These are phyloP conservation scores for Babesia divergens DNA, from an alignment of 169 alveolate species.

Conservation along the genomic window DNA sequence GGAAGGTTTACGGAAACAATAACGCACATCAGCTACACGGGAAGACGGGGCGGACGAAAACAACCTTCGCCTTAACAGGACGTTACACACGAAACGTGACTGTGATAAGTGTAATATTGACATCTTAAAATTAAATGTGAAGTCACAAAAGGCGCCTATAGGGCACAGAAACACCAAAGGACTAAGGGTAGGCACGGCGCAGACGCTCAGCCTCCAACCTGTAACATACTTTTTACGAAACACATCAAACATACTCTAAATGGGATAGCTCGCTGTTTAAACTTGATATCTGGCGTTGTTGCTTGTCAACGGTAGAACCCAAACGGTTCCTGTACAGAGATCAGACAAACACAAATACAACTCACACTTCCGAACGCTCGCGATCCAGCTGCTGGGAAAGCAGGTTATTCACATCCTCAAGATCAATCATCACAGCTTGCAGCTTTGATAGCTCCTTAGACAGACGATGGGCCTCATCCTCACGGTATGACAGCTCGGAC, in stretches of 20 bases:
- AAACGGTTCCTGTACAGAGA: constrained; percentile 7
- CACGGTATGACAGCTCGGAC: constrained; percentile 4
- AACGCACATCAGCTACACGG: not conserved
- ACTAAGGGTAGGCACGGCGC: constrained; percentile 24
- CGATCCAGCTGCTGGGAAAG: constrained; percentile 21
- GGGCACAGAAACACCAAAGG: not conserved
- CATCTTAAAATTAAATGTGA: constrained; percentile 2
- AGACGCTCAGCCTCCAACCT: constrained; percentile 35
- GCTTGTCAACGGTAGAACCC: constrained; percentile 20
- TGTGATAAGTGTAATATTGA: not conserved
- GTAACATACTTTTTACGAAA: not conserved
- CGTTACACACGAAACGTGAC: not conserved
- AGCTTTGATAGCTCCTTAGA: constrained; percentile 31
- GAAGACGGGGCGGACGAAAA: not conserved
- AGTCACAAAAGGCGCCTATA: not conserved
- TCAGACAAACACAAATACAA: not conserved
- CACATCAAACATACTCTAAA: not conserved
- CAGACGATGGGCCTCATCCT: constrained; percentile 24
- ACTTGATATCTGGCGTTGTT: constrained; percentile 23
- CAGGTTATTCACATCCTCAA: constrained; percentile 37
- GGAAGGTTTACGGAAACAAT: not conserved
- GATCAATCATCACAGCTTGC: constrained; percentile 26
- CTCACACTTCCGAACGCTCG: constrained; percentile 13
- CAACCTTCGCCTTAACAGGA: not conserved
- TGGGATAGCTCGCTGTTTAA: constrained; percentile 23